Evolutionary conservation across 306 rosid genomes (phyloP).

Genomic region (Alnus glutinosa): DNA sequence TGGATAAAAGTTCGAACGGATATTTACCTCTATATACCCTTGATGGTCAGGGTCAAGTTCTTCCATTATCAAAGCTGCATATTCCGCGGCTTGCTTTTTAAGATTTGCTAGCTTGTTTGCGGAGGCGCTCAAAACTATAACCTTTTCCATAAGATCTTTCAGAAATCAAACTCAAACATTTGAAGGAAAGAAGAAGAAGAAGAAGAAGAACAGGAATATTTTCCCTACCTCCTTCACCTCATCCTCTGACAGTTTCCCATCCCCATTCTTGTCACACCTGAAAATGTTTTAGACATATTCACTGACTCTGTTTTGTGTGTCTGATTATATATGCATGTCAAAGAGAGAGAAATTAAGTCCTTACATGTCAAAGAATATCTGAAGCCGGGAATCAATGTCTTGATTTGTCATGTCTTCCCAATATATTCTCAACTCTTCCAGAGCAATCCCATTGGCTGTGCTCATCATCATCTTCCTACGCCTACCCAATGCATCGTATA

Average conservation of each 20-base stretch:
- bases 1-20: neutral
- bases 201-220: slow-evolving; percentile 6
- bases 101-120: slow-evolving; percentile 80
- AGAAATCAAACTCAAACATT: slow-evolving; percentile 27
- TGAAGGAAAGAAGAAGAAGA: neutral
- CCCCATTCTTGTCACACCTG: slow-evolving; percentile 99
- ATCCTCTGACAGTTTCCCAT: slow-evolving; percentile 84
- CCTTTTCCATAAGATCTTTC: slow-evolving; percentile 52
- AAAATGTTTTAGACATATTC: slow-evolving; percentile 20
- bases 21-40: slow-evolving; percentile 82
- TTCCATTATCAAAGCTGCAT: slow-evolving; percentile 92
- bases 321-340: neutral
- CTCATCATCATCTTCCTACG: slow-evolving; percentile 44
- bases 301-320: slow-evolving; percentile 9
- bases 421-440: slow-evolving; percentile 52
- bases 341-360: neutral
- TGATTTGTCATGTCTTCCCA: slow-evolving; percentile 87
- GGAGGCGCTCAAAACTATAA: slow-evolving; percentile 87
- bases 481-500: slow-evolving; percentile 73
- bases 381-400: slow-evolving; percentile 76
- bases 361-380: slow-evolving; percentile 95
- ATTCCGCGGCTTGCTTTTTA: slow-evolving; percentile 60
- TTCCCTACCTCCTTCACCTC: slow-evolving; percentile 83
- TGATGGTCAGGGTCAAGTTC: slow-evolving; percentile 88
- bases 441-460: slow-evolving; percentile 44